phyloP scores from a whole-genome alignment of 768 basidiomycete species.

The Paxillus ammoniavirescens region DNA sequence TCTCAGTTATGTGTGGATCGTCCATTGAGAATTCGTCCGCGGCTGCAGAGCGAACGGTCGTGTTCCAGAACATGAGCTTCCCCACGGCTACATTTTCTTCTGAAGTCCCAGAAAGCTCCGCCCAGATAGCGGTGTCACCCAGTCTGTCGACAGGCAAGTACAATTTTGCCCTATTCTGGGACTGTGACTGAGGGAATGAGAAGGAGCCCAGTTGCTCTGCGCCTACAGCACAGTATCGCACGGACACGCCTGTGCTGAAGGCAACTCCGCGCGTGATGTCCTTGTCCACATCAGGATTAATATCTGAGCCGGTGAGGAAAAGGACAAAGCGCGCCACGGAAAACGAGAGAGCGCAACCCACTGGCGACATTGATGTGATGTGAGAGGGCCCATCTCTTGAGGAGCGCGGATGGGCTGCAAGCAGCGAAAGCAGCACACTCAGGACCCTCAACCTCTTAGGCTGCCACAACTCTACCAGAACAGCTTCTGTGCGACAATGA shows the following conservation, averaged over 20 bases:
- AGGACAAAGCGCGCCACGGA: constrained; percentile 62
- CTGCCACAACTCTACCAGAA: constrained; percentile 70
- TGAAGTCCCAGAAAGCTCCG: constrained; percentile 33
- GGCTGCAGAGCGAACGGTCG: constrained; percentile 58
- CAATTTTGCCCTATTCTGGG: constrained; percentile 51
- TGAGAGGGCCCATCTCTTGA: constrained; percentile 8
- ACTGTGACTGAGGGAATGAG: constrained; percentile 27
- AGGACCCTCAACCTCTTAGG: constrained; percentile 53
- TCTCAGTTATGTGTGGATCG: constrained; percentile 57
- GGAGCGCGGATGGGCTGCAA: constrained; percentile 24
- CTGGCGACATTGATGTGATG: constrained; percentile 42
- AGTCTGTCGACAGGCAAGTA: constrained; percentile 52
- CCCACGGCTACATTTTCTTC: constrained; percentile 42
- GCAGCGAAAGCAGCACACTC: constrained; percentile 45
- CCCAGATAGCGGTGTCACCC: constrained; percentile 42
- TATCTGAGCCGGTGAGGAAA: constrained; percentile 75
- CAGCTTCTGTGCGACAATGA: constrained; percentile 50
- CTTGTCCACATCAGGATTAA: constrained; percentile 68
- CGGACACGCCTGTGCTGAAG: constrained; percentile 49
- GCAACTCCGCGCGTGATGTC: constrained; percentile 71
- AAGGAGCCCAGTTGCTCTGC: constrained; percentile 16
- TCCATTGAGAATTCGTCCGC: constrained; percentile 68
- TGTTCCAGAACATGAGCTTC: constrained; percentile 44
- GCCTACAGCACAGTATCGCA: constrained; percentile 54
- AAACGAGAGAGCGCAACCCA: constrained; percentile 54